Conservation (phyloP, 305 asterid genomes). For the Fraxinus paxiana region DNA sequence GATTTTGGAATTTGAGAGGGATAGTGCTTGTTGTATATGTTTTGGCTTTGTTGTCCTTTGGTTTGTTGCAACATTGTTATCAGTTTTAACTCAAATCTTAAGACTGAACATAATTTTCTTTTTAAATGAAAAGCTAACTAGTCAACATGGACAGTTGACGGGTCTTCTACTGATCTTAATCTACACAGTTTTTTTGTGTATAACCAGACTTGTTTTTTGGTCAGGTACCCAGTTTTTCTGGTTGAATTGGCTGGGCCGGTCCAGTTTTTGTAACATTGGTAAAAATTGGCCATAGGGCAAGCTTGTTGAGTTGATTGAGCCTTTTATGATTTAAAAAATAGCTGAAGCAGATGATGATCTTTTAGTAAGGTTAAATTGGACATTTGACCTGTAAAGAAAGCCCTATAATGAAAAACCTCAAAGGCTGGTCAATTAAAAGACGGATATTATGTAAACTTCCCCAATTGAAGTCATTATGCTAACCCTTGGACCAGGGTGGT, state of each 20-base stretch:
- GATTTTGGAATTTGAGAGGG: background rate
- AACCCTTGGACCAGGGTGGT: slow-evolving; percentile 1
- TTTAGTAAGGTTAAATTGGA: background rate
- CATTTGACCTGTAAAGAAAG: background rate
- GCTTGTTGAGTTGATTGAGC: background rate
- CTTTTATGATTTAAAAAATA: background rate
- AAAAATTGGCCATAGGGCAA: background rate
- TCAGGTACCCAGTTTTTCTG: background rate
- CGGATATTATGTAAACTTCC: background rate
- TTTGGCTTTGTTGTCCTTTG: background rate
- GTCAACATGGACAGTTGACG: background rate
- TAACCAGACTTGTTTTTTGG: background rate
- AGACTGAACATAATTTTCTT: background rate
- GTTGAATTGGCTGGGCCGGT: background rate
- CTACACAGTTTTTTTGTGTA: background rate
- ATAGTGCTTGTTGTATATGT: background rate
- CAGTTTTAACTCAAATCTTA: background rate
- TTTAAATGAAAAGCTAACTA: background rate
- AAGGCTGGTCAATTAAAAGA: background rate
- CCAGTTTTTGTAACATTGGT: background rate
- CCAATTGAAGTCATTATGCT: background rate
- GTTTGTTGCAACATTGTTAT: background rate
- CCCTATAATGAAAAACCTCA: background rate
- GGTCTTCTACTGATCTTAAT: background rate
- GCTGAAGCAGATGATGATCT: background rate